These are phyloP conservation scores for Penicillium sp. DNA, from an alignment of 2,329 filamentous ascomycete genomes.

Conservation along the genomic window DNA sequence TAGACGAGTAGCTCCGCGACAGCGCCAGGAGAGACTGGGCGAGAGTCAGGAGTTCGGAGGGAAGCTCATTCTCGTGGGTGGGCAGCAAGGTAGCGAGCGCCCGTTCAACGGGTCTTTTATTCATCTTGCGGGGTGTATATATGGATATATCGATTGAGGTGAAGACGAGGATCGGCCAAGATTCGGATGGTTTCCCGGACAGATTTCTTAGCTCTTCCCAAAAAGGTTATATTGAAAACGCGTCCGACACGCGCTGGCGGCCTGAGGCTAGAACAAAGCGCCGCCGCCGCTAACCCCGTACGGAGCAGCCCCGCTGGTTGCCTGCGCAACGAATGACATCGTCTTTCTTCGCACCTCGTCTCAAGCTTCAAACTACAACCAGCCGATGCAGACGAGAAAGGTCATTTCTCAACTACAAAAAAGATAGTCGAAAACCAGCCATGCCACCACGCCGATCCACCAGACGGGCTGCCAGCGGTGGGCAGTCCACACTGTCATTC, in stretches of 20 bases:
- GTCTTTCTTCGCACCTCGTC: background rate
- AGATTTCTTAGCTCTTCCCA: constrained; percentile 2
- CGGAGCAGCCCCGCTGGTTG: constrained; percentile 20
- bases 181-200: constrained; percentile 18
- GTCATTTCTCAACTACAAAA: constrained; percentile 19
- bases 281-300: constrained; percentile 35
- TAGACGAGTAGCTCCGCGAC: constrained; percentile 71
- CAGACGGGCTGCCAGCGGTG: constrained; percentile 34
- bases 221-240: constrained; percentile 13
- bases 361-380: constrained; percentile 18
- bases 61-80: constrained; percentile 64
- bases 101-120: constrained; percentile 65
- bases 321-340: constrained; percentile 10
- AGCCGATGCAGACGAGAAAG: constrained; percentile 19
- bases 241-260: constrained; percentile 19
- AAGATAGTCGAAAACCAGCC: constrained; percentile 8
- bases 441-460: constrained; percentile 43
- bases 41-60: constrained; percentile 65
- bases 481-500: constrained; percentile 62
- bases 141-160: background rate
- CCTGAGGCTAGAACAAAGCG: background rate
- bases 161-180: constrained; percentile 15
- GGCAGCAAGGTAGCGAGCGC: constrained; percentile 71
- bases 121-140: constrained; percentile 51
- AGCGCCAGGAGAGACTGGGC: constrained; percentile 73